These are phyloP conservation scores for Naganishia vaughanmartiniae DNA, from an alignment of 768 basidiomycete species.

Conservation along the genomic window DNA sequence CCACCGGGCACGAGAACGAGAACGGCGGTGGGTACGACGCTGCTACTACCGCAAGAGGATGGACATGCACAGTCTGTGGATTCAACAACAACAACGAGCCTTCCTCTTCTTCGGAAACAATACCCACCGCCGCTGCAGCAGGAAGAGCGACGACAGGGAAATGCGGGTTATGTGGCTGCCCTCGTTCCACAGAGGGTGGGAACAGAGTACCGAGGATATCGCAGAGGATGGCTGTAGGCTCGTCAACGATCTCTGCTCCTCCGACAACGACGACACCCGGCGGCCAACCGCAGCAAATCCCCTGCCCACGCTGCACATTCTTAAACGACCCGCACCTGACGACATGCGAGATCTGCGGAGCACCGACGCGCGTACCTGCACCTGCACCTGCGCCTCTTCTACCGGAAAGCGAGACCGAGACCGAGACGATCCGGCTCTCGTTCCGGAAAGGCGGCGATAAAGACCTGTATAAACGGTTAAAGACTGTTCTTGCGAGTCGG, in stretches of 20 bases:
- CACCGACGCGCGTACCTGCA: constrained; percentile 16
- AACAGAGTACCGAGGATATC: no score
- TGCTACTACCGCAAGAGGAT: constrained; percentile 26
- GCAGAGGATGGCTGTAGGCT: no score
- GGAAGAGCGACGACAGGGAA: constrained; percentile 28
- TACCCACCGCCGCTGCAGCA: no score
- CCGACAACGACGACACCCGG: no score
- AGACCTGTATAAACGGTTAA: constrained; percentile 72
- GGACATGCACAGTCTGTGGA: constrained; percentile 79
- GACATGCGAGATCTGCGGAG: not conserved
- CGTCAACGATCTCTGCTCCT: no score
- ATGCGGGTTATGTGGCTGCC: constrained; percentile 62
- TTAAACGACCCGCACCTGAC: constrained; percentile 58
- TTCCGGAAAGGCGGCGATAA: constrained; percentile 90
- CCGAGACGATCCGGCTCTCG: constrained; percentile 68
- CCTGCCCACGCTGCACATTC: constrained; percentile 88
- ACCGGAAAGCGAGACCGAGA: constrained; percentile 24
- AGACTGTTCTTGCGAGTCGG: constrained; percentile 66
- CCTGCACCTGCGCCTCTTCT: not conserved
- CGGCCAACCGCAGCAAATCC: no score
- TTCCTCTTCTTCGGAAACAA: no score
- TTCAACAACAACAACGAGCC: constrained; percentile 60
- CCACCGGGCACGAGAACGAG: constrained; percentile 27
- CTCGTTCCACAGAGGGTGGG: no score
- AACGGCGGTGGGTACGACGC: not conserved